Base-by-base conservation (phyloP, 305 asterid species). In the Petunia hybrid region DNA sequence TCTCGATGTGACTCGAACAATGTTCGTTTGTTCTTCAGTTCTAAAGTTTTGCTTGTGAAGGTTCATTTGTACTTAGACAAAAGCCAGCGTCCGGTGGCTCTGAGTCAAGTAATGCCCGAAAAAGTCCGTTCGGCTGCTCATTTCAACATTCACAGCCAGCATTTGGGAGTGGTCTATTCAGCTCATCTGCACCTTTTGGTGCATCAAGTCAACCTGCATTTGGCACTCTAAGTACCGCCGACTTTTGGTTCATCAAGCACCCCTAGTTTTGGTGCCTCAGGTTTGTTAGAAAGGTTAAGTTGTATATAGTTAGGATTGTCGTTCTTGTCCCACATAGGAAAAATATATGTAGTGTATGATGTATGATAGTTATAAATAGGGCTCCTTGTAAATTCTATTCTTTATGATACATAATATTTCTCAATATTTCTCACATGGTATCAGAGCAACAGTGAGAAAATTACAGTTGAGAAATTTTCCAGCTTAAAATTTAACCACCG, bases 131-230 rank as follows among this genome's bases (percentile, higher is more conserved):
- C 80, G 99, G 98, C 85, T 85, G 91, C 85, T 89, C 97, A n/a
- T 87, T 92, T 86, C 99, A 89, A 83, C 99, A 93, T 87, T 89
- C 99, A 59, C 99, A 96, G 83, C 97, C 97, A 6, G 97, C 99
- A 76, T 94, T 93, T 86, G 97, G 98, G 80, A 92, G 91, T 91
- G 93, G 80, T 85, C 79, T 89, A 82, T 96, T 22, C 31, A 22
- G 31, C 31, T 22, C 31, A 22, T 22, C 31, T 22, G 31, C 31
- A 22, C 31, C 31, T 22, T 22, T 92, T 84, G 91, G 94, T 46
- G 89, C 94, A 4, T 87, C 90, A 74, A 94, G 95, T 84, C 98
- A 92, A 84, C 91, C 98, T 78, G 88, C 94, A 16, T 95, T 95
- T 85, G 86, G 90, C 57, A 60, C 90, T 63, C 31, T 88, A 1